Conservation (phyloP, 768 basidiomycete species). For the Auricularia auricula-judae region DNA sequence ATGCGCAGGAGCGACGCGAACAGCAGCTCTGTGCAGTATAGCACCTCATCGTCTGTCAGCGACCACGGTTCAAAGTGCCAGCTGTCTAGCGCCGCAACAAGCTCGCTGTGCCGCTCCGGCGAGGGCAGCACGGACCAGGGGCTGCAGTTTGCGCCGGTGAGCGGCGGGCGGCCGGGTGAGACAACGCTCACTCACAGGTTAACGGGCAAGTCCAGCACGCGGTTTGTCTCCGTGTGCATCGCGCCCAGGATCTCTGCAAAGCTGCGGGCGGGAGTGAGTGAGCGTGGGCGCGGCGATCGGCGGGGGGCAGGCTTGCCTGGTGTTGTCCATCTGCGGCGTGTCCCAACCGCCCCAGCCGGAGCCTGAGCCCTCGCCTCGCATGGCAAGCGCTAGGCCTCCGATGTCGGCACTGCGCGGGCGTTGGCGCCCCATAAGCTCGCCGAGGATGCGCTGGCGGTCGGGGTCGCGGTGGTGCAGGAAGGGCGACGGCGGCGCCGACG, state of each 20-base stretch:
- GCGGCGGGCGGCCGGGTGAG: background rate
- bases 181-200: constrained; percentile 27
- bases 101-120: constrained; percentile 39
- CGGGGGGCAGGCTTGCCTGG: constrained; percentile 31
- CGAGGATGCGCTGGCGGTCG: too few relatives aligned
- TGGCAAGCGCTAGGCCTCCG: constrained; percentile 77
- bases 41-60: constrained; percentile 70
- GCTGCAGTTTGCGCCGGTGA: constrained; percentile 13
- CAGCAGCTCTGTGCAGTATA: constrained; percentile 70
- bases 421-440: background rate
- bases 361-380: constrained; percentile 38
- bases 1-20: constrained; percentile 80
- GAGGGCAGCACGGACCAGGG: constrained; percentile 41
- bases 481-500: too few relatives aligned
- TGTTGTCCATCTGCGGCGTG: constrained; percentile 34
- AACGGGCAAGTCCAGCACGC: constrained; percentile 50
- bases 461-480: too few relatives aligned
- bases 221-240: constrained; percentile 72
- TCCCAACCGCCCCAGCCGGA: constrained; percentile 62
- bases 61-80: constrained; percentile 91
- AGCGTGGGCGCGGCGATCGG: constrained; percentile 3
- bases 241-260: constrained; percentile 78
- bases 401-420: constrained; percentile 65
- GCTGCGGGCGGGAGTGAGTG: constrained; percentile 23
- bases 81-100: constrained; percentile 57